A percentile compares a stretch with the other conserved stretches of the same genome.
phyloP scores from a whole-genome alignment of 768 basidiomycete genomes.

The Serendipita indica region DNA sequence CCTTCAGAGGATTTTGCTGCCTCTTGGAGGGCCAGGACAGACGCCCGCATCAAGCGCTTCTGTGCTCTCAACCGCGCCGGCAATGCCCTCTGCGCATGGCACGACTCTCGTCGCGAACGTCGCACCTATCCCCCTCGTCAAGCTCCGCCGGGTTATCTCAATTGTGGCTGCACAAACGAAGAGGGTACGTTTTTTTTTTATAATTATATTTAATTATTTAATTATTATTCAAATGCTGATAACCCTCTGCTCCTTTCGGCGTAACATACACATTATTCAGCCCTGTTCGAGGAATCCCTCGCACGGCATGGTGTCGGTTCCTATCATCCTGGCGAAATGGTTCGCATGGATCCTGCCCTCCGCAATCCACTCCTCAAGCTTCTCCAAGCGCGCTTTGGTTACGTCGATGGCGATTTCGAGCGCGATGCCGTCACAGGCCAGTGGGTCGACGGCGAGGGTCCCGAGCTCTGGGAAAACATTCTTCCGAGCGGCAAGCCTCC shows the following conservation, averaged over 20 bases:
- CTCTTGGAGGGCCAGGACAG: constrained; percentile 59
- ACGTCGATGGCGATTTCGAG: constrained; percentile 78
- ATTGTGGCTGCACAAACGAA: constrained; percentile 75
- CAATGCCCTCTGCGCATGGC: constrained; percentile 81
- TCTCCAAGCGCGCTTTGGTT: constrained; percentile 56
- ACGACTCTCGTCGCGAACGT: constrained; percentile 74
- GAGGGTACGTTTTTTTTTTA: constrained; percentile 28
- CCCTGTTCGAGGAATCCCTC: constrained; percentile 75
- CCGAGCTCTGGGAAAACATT: constrained; percentile 17
- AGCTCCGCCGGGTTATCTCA: constrained; percentile 62
- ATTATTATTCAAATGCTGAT: background rate
- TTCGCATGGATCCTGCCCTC: constrained; percentile 79
- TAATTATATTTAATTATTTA: background rate
- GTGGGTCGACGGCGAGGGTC: constrained; percentile 58
- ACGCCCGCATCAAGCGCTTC: constrained; percentile 51
- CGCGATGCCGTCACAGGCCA: constrained; percentile 44
- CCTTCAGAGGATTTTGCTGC: constrained; percentile 29
- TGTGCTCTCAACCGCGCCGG: constrained; percentile 78
- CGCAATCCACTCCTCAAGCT: constrained; percentile 66
- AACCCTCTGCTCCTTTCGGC: background rate
- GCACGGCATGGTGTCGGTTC: constrained; percentile 65
- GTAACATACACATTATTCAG: background rate
- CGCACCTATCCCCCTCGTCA: constrained; percentile 62
- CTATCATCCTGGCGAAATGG: constrained; percentile 69
- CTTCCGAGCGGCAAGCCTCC: constrained; percentile 8